These are phyloP conservation scores for Rhizopogon vinicolor DNA, from an alignment of 768 basidiomycete species.

Conservation along the genomic window DNA sequence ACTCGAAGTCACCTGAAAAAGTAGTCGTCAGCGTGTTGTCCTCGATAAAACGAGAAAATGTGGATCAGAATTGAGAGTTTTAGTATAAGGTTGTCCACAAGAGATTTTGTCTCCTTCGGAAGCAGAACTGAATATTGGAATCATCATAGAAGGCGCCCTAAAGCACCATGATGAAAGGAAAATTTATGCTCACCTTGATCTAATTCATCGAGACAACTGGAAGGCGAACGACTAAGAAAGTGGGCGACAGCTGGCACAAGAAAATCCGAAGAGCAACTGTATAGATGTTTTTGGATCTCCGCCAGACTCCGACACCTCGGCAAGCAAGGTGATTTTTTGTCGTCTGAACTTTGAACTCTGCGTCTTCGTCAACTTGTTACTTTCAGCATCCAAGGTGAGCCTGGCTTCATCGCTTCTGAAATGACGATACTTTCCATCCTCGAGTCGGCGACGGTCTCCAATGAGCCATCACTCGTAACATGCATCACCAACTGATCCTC, in stretches of 20 bases:
- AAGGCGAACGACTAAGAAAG: background rate
- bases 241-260: too few species aligned
- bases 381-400: slow-evolving; percentile 26
- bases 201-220: slow-evolving; percentile 5
- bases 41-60: background rate
- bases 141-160: slow-evolving; percentile 37
- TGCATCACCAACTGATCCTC: slow-evolving; percentile 57
- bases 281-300: slow-evolving; percentile 26
- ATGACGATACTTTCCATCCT: slow-evolving; percentile 69
- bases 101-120: slow-evolving; percentile 73
- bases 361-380: background rate
- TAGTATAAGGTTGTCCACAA: slow-evolving; percentile 62
- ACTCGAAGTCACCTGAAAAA: background rate
- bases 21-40: slow-evolving; percentile 1
- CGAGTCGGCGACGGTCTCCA: slow-evolving; percentile 67
- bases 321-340: background rate
- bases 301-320: background rate
- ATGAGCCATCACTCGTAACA: slow-evolving; percentile 75
- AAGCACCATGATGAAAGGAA: background rate
- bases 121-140: slow-evolving; percentile 69
- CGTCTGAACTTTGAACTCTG: background rate
- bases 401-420: slow-evolving; percentile 3
- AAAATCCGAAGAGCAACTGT: slow-evolving; percentile 28
- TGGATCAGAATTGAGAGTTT: slow-evolving; percentile 47
- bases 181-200: background rate